These are phyloP conservation scores for Agapanthus africanus DNA, from an alignment of 106 monocot genomes.

Conservation along the genomic window DNA sequence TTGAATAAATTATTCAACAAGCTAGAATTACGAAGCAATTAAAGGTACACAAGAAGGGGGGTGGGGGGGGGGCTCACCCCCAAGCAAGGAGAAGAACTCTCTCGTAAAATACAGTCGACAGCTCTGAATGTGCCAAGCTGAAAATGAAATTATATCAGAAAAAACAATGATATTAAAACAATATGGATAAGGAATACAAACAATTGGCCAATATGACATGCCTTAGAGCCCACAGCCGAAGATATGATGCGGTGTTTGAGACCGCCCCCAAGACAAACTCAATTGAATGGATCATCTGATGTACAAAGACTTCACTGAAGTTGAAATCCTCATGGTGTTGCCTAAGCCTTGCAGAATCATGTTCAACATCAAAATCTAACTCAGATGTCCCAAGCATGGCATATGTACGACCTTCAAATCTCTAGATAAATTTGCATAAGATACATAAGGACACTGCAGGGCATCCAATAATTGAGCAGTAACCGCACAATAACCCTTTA, in stretches of 20 bases:
- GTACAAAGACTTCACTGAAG: constrained; percentile 97
- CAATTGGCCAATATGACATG: constrained; percentile 13
- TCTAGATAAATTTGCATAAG: constrained; percentile 27
- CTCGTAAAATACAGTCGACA: constrained; percentile 98
- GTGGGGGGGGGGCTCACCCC: constrained; percentile 59
- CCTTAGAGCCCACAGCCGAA: constrained; percentile 98
- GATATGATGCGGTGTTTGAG: constrained; percentile 99
- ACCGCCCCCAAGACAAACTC: constrained; percentile 95
- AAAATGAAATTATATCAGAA: constrained; percentile 13
- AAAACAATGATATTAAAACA: constrained; percentile 9
- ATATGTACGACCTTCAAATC: constrained; percentile 99
- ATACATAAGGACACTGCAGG: constrained; percentile 3
- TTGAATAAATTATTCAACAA: background rate
- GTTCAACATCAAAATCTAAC: constrained; percentile 66
- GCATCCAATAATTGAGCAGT: background rate
- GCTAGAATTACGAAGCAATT: background rate
- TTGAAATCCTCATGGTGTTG: constrained; percentile 86
- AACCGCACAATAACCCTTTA: no score
- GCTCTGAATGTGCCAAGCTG: constrained; percentile 98
- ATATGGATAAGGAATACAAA: background rate
- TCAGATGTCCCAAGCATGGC: constrained; percentile 82
- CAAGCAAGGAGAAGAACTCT: constrained; percentile 89
- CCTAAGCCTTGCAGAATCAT: constrained; percentile 82
- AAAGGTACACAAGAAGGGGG: no score
- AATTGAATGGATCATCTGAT: constrained; percentile 99